Evolutionary conservation across 768 basidiomycete species (phyloP).

Genomic region (Termitomyces sp.): DNA sequence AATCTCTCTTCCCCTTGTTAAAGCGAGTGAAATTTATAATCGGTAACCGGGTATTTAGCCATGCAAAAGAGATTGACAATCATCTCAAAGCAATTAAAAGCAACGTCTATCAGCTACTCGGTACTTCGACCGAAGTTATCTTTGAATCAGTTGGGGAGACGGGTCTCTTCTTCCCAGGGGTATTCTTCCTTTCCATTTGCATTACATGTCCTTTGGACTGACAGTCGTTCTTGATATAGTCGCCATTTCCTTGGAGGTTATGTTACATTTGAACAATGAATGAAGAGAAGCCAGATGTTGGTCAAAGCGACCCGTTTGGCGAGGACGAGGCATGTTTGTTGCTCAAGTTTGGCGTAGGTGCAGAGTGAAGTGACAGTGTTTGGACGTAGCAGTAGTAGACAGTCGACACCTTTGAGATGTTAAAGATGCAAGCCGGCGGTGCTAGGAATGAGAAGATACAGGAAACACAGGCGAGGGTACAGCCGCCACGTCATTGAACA

Average conservation of each 20-base stretch:
- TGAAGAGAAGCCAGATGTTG: no score
- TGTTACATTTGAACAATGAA: neutral
- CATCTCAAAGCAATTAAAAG: neutral
- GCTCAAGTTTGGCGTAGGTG: no score
- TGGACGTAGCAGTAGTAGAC: no score
- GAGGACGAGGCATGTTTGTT: no score
- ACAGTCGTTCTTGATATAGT: neutral
- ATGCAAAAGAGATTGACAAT: neutral
- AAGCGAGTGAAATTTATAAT: neutral
- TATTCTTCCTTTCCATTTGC: neutral
- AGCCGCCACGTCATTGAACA: slow-evolving; percentile 10
- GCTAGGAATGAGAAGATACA: neutral
- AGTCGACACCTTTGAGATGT: no score
- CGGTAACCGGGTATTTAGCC: neutral
- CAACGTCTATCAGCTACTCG: neutral
- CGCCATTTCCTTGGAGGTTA: neutral
- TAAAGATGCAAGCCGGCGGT: neutral
- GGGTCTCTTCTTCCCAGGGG: neutral
- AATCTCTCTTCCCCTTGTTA: neutral
- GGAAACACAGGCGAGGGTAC: neutral
- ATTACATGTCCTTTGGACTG: neutral
- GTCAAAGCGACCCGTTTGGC: no score
- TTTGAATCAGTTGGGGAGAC: neutral
- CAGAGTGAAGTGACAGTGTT: no score
- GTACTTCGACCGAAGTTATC: neutral